phyloP scores from a whole-genome alignment of 1,284 basidiomycete genomes.

The Bjerkandera adusta region DNA sequence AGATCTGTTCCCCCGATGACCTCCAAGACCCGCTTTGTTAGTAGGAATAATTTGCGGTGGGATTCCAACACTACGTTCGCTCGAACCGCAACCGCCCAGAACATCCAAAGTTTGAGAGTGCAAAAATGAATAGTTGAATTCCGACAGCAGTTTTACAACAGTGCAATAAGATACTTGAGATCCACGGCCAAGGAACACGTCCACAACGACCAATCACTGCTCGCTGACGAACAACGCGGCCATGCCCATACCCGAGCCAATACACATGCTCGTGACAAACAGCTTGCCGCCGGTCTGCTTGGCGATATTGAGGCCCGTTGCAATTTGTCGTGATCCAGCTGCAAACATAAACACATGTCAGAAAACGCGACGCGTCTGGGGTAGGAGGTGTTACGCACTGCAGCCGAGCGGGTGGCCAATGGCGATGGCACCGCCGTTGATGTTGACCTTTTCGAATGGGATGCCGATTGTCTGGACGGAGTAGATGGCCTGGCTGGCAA shows the following conservation, averaged over 20 bases:
- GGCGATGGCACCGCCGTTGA: conserved; percentile 88
- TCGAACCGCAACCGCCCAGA: too few species aligned
- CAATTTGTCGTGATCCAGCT: conserved; percentile 88
- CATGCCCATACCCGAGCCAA: conserved; percentile 92
- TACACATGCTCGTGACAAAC: conserved; percentile 94
- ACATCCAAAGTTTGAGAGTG: too few species aligned
- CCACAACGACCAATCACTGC: too few species aligned
- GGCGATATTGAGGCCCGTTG: conserved; percentile 81
- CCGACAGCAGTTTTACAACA: too few species aligned
- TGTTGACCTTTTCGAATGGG: conserved; percentile 80
- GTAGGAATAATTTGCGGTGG: too few species aligned
- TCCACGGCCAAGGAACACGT: conserved; percentile 1
- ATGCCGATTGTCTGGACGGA: conserved; percentile 76
- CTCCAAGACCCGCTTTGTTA: too few species aligned
- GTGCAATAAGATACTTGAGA: neutral
- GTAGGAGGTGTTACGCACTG: conserved; percentile 47
- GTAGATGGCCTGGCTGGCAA: conserved; percentile 87
- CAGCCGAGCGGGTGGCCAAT: conserved; percentile 83
- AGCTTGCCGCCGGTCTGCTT: conserved; percentile 75
- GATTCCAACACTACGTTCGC: too few species aligned
- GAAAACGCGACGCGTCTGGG: neutral
- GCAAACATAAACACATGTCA: conserved; percentile 12
- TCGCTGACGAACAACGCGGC: conserved; percentile 82
- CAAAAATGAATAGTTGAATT: too few species aligned
- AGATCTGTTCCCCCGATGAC: too few species aligned